Base-by-base conservation (phyloP, 2,329 filamentous ascomycete species). In the Penicillium sp. region DNA sequence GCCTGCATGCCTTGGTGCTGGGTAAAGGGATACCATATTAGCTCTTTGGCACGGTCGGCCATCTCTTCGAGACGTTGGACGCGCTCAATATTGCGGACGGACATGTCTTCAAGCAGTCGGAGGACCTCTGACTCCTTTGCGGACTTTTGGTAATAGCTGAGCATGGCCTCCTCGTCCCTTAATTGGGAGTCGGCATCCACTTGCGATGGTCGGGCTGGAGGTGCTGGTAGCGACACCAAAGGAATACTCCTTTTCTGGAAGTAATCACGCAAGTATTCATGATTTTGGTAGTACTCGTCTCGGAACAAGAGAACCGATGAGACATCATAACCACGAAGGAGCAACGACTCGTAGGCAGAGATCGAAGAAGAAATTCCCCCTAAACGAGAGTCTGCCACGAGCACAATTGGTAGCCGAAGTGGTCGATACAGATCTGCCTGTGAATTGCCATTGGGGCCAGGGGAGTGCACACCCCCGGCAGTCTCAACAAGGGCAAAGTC, bases 1-100 rank as follows among this genome's bases (percentile, higher is more conserved):
- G 83, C 72, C 0, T 78, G 76, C 61, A 90, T 77, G 47, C 82
- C 78, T 38, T 84, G 84, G 59, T 95, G 90, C 64, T 95, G 90
- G 0, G 90, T 92, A 65, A 95, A 95, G 0, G 91, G 90, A 64
- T 93, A 93, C 90, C 90, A 95, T 36, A 95, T 91, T 2, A 78
- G 78, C 10, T 81, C 69, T 53, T 85, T 78, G 0, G 90, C 90
- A 38, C 81, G 78, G 1, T 74, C 67, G 0, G 84, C 75, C 82
- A 93, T 86, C 1, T 75, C 78, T 33, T 86, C 81, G 0, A 94
- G 73, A 0, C 81, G 75, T 1, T 77, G 67, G 12, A 91, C 78
- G 3, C 88, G 82, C 3, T 75, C 60, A 1, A 74, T 63, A 52
- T 91, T 88, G 14, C 77, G 80, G 3, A 69, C 60, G 1, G 82